A percentile compares a stretch with the other conserved stretches of the same genome.
These are phyloP conservation scores for Pichiaceae sp. DNA, from an alignment of 1,139 yeast species.

Conservation along the genomic window DNA sequence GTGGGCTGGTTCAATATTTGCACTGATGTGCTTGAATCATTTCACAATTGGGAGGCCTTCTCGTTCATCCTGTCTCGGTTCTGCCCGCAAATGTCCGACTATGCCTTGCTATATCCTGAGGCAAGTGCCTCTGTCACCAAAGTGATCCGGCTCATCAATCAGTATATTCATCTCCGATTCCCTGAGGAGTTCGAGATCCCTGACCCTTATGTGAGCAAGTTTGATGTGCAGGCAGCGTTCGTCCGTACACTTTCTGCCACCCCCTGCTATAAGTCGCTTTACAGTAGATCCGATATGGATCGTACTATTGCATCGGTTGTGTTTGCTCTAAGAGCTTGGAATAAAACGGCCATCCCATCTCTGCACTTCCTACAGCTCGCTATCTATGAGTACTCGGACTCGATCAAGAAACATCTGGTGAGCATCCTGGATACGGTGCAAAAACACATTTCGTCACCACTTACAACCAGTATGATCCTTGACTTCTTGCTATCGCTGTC, in stretches of 20 bases:
- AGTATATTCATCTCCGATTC: slow-evolving; percentile 46
- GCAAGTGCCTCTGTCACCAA: slow-evolving; percentile 33
- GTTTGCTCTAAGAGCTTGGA: slow-evolving; percentile 66
- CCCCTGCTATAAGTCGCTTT: background rate
- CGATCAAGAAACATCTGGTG: slow-evolving; percentile 61
- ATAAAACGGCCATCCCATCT: slow-evolving; percentile 70
- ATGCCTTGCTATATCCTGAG: slow-evolving; percentile 42
- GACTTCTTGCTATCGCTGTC: slow-evolving; percentile 66
- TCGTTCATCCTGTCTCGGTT: slow-evolving; percentile 62
- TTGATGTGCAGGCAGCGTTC: slow-evolving; percentile 60
- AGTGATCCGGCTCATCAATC: slow-evolving; percentile 46
- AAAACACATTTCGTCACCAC: slow-evolving; percentile 61
- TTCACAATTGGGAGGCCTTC: slow-evolving; percentile 63
- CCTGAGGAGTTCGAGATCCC: slow-evolving; percentile 40
- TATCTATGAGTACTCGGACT: slow-evolving; percentile 71
- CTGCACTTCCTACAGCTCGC: slow-evolving; percentile 70
- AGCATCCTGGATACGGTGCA: slow-evolving; percentile 63
- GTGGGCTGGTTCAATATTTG: slow-evolving; percentile 26
- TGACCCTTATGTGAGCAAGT: slow-evolving; percentile 33
- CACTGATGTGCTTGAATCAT: slow-evolving; percentile 41
- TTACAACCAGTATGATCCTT: slow-evolving; percentile 65
- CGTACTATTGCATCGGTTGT: slow-evolving; percentile 58
- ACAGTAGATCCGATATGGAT: slow-evolving; percentile 4
- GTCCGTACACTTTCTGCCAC: slow-evolving; percentile 50
- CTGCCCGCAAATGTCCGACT: slow-evolving; percentile 63